Percentiles rank a stretch among this genome's conserved stretches.
Conservation (phyloP, 805 yeast species). For the Candida ascalaphidarum region DNA sequence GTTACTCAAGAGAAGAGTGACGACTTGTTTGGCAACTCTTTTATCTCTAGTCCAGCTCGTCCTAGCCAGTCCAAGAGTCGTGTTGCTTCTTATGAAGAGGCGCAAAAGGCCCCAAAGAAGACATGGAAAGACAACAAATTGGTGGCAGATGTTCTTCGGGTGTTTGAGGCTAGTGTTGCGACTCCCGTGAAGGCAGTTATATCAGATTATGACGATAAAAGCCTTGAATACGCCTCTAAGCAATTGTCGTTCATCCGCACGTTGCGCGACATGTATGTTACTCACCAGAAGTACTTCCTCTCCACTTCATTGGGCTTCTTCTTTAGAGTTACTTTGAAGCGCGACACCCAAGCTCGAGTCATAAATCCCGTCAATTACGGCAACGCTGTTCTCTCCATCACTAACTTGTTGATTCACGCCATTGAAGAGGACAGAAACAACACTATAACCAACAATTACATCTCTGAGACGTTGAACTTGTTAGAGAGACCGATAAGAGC, state of each 20-base stretch:
- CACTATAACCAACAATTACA: conserved; percentile 39
- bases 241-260: not conserved
- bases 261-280: not conserved
- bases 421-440: conserved; percentile 56
- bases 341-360: conserved; percentile 54
- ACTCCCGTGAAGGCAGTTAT: too few species aligned
- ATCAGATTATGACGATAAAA: too few species aligned
- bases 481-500: conserved; percentile 51
- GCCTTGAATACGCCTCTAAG: not conserved
- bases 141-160: too few species aligned
- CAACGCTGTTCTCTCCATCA: conserved; percentile 52
- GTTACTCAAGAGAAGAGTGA: conserved; percentile 1
- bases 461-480: conserved; percentile 51
- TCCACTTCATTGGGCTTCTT: conserved; percentile 24
- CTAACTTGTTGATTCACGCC: conserved; percentile 52
- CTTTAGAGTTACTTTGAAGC: conserved; percentile 30
- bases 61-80: not conserved
- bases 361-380: conserved; percentile 53
- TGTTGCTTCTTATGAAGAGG: too few species aligned
- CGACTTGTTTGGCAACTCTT: conserved; percentile 32
- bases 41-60: not conserved
- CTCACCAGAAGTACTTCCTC: conserved; percentile 17
- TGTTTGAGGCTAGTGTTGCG: too few species aligned
- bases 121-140: too few species aligned
- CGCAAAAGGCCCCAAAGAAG: too few species aligned